phyloP scores from a whole-genome alignment of 805 yeast genomes.

The Metschnikowia sp. region DNA sequence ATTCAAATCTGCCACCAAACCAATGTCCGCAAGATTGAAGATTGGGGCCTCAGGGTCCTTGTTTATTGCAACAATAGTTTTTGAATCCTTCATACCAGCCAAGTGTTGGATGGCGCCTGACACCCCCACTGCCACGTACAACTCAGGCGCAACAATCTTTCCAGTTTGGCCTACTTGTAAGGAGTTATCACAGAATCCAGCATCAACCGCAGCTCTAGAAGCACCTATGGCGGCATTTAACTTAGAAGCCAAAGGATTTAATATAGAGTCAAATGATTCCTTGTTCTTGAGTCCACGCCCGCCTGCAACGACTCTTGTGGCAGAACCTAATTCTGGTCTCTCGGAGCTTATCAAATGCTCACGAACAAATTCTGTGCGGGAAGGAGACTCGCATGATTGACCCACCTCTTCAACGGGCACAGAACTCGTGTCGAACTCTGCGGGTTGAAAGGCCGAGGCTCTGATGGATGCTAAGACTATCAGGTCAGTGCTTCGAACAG shows the following conservation, averaged over 20 bases:
- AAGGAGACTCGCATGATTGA: conserved; percentile 31
- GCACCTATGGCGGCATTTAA: conserved; percentile 95
- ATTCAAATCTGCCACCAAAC: conserved; percentile 84
- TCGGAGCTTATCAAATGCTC: conserved; percentile 74
- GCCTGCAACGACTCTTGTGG: conserved; percentile 79
- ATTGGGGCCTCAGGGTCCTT: conserved; percentile 94
- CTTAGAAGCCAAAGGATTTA: conserved; percentile 80
- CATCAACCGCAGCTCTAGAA: conserved; percentile 95
- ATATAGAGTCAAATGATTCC: conserved; percentile 73
- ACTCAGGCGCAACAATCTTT: conserved; percentile 93
- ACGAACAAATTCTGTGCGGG: conserved; percentile 61
- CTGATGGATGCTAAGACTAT: conserved; percentile 74
- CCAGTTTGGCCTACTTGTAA: conserved; percentile 98
- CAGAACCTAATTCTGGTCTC: conserved; percentile 88
- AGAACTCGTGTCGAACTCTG: conserved; percentile 24
- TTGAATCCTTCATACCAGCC: conserved; percentile 98
- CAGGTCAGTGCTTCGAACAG: conserved; percentile 68
- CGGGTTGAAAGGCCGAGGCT: conserved; percentile 70
- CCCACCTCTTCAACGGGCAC: conserved; percentile 50
- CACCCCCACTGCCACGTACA: conserved; percentile 89
- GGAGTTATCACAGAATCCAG: conserved; percentile 94
- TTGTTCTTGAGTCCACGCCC: conserved; percentile 92
- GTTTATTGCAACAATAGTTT: conserved; percentile 89
- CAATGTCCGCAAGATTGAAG: conserved; percentile 85
- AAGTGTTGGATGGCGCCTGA: conserved; percentile 98